Evolutionary conservation across 2,329 filamentous ascomycete species (phyloP).

Genomic region (Colletotrichum musicola): DNA sequence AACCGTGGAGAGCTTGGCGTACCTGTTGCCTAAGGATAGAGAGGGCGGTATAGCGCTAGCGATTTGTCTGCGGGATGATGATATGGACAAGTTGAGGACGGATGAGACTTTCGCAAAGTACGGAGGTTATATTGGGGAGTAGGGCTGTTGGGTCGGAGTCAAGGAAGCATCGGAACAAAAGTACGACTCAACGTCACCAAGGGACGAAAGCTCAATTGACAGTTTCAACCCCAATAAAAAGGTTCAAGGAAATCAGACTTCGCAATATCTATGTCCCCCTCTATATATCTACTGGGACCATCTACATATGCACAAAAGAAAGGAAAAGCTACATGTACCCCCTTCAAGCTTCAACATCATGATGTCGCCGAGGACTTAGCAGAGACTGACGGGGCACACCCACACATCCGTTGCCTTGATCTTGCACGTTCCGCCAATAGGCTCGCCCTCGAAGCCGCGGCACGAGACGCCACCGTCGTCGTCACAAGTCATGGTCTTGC

Average conservation of each 20-base stretch:
- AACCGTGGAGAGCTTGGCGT: conserved; percentile 61
- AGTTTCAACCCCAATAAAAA: too few relatives aligned
- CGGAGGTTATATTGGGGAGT: conserved; percentile 51
- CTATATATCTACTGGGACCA: too few relatives aligned
- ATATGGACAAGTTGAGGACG: conserved; percentile 57
- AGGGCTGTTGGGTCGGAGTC: background rate
- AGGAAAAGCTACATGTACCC: too few relatives aligned
- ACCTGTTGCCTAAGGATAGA: conserved; percentile 59
- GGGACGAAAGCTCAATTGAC: too few relatives aligned
- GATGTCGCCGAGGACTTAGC: background rate
- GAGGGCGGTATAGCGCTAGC: conserved; percentile 59
- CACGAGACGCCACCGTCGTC: background rate
- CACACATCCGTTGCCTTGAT: background rate
- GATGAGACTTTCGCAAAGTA: conserved; percentile 58
- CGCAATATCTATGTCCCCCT: too few relatives aligned
- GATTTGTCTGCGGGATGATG: conserved; percentile 60
- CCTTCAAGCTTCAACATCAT: too few relatives aligned
- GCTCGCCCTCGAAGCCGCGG: conserved; percentile 11
- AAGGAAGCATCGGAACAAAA: too few relatives aligned
- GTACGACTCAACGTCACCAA: too few relatives aligned
- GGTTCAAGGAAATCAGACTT: too few relatives aligned
- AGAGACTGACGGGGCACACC: background rate
- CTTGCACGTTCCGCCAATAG: background rate
- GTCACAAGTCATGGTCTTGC: conserved; percentile 10
- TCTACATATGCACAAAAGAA: too few relatives aligned